A percentile compares a stretch with the other conserved stretches of the same genome.
These are phyloP conservation scores for Halophytophthora batemanensis DNA, from an alignment of 352 stramenopile species.

Conservation along the genomic window DNA sequence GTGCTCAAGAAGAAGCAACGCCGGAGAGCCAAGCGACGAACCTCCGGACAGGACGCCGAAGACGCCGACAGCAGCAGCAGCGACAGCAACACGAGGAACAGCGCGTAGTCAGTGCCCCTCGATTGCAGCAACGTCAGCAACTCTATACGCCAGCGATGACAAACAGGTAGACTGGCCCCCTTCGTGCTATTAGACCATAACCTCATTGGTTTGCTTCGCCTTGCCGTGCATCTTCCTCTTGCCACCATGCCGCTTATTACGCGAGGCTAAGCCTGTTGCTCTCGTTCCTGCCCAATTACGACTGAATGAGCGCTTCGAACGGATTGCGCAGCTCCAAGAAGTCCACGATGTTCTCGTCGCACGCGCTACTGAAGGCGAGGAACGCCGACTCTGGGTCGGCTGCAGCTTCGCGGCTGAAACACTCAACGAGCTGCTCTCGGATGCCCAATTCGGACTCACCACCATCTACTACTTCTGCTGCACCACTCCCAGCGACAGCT, in stretches of 20 bases:
- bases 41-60: constrained; percentile 13
- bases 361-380: constrained; percentile 29
- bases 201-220: not conserved
- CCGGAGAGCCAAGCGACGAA: constrained; percentile 7
- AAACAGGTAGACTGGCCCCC: too few relatives aligned
- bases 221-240: not conserved
- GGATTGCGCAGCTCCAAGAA: constrained; percentile 45
- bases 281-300: constrained; percentile 1
- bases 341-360: constrained; percentile 18
- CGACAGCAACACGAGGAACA: constrained; percentile 1
- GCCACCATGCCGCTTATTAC: too few relatives aligned
- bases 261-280: not conserved
- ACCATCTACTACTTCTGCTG: constrained; percentile 1
- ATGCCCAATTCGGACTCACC: not conserved
- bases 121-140: too few relatives aligned
- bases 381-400: constrained; percentile 15
- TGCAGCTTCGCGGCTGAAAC: constrained; percentile 2
- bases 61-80: constrained; percentile 4
- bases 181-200: not conserved
- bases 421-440: not conserved
- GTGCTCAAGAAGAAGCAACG: constrained; percentile 46
- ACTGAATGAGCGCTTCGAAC: constrained; percentile 30
- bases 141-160: too few relatives aligned
- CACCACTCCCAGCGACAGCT: constrained; percentile 4
- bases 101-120: not conserved